A percentile compares a stretch with the other conserved stretches of the same genome.
Conservation (phyloP, 768 basidiomycete genomes). For the Amylocystis lapponica region DNA sequence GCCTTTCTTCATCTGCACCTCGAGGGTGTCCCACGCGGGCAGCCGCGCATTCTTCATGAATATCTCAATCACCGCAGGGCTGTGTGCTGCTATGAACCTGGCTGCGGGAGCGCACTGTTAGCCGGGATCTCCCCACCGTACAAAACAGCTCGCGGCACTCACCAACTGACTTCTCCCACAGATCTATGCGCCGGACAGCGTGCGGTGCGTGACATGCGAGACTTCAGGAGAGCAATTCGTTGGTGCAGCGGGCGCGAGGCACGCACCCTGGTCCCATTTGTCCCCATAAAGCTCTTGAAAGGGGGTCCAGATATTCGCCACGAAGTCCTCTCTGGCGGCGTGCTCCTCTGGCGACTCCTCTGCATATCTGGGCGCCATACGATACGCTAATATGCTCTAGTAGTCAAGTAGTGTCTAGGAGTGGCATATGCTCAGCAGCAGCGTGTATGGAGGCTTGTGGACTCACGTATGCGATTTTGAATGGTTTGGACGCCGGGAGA, state of each 20-base stretch:
- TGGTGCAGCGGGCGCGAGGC: background rate
- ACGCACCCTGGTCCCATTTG: slow-evolving; percentile 25
- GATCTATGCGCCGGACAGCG: no score
- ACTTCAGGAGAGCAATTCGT: no score
- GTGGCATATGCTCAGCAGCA: no score
- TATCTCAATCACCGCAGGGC: slow-evolving; percentile 17
- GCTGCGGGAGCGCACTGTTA: slow-evolving; percentile 6
- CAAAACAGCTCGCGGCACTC: slow-evolving; percentile 8
- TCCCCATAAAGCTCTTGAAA: slow-evolving; percentile 25
- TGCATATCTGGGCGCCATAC: slow-evolving; percentile 1
- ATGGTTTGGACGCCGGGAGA: background rate
- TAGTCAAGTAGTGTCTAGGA: no score
- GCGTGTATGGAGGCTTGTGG: background rate
- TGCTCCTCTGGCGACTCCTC: slow-evolving; percentile 17
- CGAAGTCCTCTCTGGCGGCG: slow-evolving; percentile 22
- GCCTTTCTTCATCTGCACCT: slow-evolving; percentile 22
- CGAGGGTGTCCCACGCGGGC: slow-evolving; percentile 22
- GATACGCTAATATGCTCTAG: no score
- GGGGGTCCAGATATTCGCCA: slow-evolving; percentile 18
- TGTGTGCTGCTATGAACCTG: slow-evolving; percentile 19
- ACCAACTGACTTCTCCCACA: slow-evolving; percentile 23
- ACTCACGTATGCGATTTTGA: background rate
- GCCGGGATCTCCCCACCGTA: slow-evolving; percentile 3
- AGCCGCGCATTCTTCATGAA: slow-evolving; percentile 20
- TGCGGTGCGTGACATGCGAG: slow-evolving; percentile 1